Evolutionary conservation across 495 filamentous ascomycete genomes (phyloP), one percentile per base, ranked within the genome.

Genomic region (Lasiosphaeria hispida): DNA sequence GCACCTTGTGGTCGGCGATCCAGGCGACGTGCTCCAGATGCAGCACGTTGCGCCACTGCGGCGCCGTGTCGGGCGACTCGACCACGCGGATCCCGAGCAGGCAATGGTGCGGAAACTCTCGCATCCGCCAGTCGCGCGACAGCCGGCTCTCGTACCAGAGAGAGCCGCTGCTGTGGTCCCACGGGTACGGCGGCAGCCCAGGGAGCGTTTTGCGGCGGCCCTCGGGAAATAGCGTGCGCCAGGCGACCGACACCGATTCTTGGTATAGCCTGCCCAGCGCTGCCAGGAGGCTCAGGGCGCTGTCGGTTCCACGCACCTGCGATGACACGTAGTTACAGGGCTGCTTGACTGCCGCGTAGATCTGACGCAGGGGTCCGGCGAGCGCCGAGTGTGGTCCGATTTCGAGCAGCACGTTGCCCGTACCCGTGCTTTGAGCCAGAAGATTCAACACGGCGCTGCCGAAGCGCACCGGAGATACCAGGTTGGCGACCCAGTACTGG

Each of bases 351-450:
- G 15, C 10, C 18, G 37, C 55, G 36, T 4, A 41, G 18, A 42
- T 42, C 41, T 84, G 73, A 10, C 73, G 69, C 10, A 83, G 52
- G 0, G 82, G 80, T 0, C 77, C 75, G 23, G 74, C 67, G 0
- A 89, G 66, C 0, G 83, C 78, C 4, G 70, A 61, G 58, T 87
- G 85, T 15, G 86, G 80, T 0, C 86, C 85, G 35, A 86, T 67
- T 52, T 87, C 84, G 10, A 87, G 1, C 8, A 75, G 56, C 10
- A 48, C 35, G 2, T 23, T 49, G 4, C 10, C 34, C 2, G n/a
- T n/a, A 83, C 48, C 36, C 45, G 55, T 38, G 10, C 42, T 49
- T 17, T 17, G n/a, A n/a, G n/a, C n/a, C 42, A 45, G 23, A 10
- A 72, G 36, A 57, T 38, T 11, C 35, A 48, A 45, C 8, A 79